A percentile compares a stretch with the other conserved stretches of the same genome.
Conservation (phyloP, 306 rosid genomes). For the Vigna unguiculata region DNA sequence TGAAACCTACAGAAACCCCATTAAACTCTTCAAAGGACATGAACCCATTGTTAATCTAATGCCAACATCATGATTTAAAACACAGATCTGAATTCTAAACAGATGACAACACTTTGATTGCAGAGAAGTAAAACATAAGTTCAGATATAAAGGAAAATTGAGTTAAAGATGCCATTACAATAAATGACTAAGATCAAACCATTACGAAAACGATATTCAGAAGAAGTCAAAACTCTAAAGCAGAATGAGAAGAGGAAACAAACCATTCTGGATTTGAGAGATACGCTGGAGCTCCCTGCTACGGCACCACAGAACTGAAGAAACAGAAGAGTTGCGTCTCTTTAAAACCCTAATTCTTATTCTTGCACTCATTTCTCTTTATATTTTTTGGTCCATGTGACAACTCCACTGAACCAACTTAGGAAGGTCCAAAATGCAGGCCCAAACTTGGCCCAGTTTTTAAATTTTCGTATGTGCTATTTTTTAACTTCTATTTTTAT, state of each 20-base stretch:
- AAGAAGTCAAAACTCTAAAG: background rate
- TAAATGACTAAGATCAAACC: background rate
- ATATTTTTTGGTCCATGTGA: background rate
- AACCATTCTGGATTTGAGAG: background rate
- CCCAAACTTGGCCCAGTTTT: background rate
- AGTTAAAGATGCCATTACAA: background rate
- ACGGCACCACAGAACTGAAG: background rate
- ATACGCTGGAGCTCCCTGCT: background rate
- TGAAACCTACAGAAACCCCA: background rate
- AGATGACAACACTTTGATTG: background rate
- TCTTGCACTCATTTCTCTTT: background rate
- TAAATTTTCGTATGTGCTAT: too few species aligned
- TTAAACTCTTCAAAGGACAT: background rate
- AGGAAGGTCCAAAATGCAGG: background rate
- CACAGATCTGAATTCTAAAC: background rate
- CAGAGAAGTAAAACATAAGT: background rate
- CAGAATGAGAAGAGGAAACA: background rate
- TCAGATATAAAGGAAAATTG: background rate
- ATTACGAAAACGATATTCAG: background rate
- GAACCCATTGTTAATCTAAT: too few species aligned
- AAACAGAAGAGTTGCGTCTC: background rate
- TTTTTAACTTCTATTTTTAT: too few species aligned
- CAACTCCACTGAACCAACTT: background rate
- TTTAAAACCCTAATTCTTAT: conserved; percentile 9
- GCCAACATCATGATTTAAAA: background rate